phyloP scores from a whole-genome alignment of 768 basidiomycete genomes.

The Suillus sp. region DNA sequence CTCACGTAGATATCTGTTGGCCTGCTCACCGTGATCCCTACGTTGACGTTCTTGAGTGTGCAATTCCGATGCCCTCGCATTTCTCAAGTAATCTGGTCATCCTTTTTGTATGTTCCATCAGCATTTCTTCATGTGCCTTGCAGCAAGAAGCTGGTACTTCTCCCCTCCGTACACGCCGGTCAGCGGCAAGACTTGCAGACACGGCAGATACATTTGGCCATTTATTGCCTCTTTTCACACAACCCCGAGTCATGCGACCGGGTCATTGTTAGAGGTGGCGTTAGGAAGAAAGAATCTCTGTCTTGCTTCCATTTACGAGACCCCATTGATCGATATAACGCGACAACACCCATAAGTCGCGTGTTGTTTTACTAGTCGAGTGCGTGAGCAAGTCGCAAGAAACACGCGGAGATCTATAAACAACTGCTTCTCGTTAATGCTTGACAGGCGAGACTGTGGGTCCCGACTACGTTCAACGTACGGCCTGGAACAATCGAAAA shows the following conservation, averaged over 20 bases:
- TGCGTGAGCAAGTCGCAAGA: background rate
- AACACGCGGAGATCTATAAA: background rate
- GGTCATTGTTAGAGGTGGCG: background rate
- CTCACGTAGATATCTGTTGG: background rate
- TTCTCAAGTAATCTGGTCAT: background rate
- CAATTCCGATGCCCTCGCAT: background rate
- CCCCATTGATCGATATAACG: background rate
- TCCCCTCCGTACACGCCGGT: background rate
- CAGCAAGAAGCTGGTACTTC: background rate
- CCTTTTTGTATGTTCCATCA: background rate
- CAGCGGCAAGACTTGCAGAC: background rate
- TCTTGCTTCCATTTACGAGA: background rate
- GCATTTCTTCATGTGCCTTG: background rate
- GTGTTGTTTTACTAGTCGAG: background rate
- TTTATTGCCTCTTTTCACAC: background rate
- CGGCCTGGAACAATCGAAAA: background rate
- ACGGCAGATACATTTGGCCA: background rate
- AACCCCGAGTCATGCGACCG: background rate
- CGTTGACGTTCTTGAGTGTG: background rate
- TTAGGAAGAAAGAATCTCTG: background rate
- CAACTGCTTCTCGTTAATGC: background rate
- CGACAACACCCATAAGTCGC: background rate
- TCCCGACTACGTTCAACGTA: background rate
- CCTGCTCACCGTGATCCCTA: background rate
- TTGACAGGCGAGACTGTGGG: background rate